Evolutionary conservation across 345 rosid genomes (phyloP), one percentile per base, ranked within the genome.

Genomic region (Capsella bursapastoris): DNA sequence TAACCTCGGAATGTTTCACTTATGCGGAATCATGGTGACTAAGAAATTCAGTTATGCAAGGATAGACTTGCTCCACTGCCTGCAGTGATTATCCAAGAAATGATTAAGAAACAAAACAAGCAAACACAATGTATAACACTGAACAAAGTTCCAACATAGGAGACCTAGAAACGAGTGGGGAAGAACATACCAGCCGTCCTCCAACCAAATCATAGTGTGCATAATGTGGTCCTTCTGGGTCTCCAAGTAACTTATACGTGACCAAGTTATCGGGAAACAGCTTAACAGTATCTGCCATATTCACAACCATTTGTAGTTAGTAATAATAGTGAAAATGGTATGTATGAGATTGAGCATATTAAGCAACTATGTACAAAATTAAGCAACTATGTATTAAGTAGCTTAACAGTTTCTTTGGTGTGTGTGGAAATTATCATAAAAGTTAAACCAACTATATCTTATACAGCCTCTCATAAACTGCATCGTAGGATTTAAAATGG

Each of bases 61-160:
- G 97, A 81, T 92, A 95, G 48, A 95, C 79, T 85, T 92, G 96
- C 81, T 92, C 89, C 89, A 83, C 85, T 0, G 97, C 99, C 99
- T 95, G 92, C 78, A 76, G 43, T 64, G 49, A 22, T 65, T 32
- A 65, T 64, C 59, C 64, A 9, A 50, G 44, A 49, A 58, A 41
- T 37, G 4, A 34, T 3, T 71, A 48, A 65, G 64, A 45, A 45
- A 78, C 29, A 28, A 56, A 80, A 73, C 44, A 44, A 49, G 29
- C 57, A 16, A 11, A 8, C 14, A 79, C 15, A 6, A 53, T 10
- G 22, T 38, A 35, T 34, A 9, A 25, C n/a, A 32, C 3, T 64
- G 41, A 68, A 48, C 53, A 64, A 78, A 70, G 57, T 7, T 31
- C 88, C 13, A 48, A 18, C 38, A 45, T 29, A 7, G 22, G 28